phyloP scores from a whole-genome alignment of 2,329 filamentous ascomycete genomes.

The Cladosporium phlei region DNA sequence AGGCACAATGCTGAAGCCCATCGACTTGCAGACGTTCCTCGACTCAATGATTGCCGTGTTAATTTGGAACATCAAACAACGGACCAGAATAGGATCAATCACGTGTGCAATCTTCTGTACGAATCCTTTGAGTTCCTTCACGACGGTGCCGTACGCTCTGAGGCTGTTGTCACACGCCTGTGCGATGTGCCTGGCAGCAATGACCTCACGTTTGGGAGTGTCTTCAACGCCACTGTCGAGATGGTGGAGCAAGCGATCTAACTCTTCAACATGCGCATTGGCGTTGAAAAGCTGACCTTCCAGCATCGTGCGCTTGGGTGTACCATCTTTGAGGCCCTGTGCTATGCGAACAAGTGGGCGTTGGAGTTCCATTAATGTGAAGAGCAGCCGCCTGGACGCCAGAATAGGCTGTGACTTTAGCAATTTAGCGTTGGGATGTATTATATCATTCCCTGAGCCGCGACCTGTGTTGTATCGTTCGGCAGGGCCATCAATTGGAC shows the following conservation, averaged over 20 bases:
- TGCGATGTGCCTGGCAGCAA: conserved; percentile 37
- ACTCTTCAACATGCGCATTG: conserved; percentile 51
- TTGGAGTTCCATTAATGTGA: conserved; percentile 27
- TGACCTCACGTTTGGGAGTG: conserved; percentile 39
- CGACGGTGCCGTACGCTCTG: conserved; percentile 46
- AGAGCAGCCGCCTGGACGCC: conserved; percentile 26
- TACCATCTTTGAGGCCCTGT: conserved; percentile 43
- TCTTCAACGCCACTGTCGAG: conserved; percentile 47
- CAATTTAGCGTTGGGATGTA: conserved; percentile 24
- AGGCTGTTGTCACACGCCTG: conserved; percentile 47
- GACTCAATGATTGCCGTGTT: conserved; percentile 56
- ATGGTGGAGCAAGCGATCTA: conserved; percentile 45
- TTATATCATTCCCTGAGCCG: conserved; percentile 24
- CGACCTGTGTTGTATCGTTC: conserved; percentile 20
- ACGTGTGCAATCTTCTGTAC: conserved; percentile 50
- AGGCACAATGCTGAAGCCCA: conserved; percentile 41
- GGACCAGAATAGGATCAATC: conserved; percentile 53
- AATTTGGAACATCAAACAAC: conserved; percentile 55
- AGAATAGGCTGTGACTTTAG: conserved; percentile 21
- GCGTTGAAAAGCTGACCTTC: conserved; percentile 55
- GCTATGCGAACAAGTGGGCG: conserved; percentile 24
- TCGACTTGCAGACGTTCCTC: conserved; percentile 53
- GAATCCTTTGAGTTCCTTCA: conserved; percentile 45
- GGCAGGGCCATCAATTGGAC: conserved; percentile 27
- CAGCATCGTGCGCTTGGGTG: conserved; percentile 46